Evolutionary conservation across 1,139 yeast genomes (phyloP), one percentile per base, ranked within the genome.

Genomic region (Kodamaea ohmeri): DNA sequence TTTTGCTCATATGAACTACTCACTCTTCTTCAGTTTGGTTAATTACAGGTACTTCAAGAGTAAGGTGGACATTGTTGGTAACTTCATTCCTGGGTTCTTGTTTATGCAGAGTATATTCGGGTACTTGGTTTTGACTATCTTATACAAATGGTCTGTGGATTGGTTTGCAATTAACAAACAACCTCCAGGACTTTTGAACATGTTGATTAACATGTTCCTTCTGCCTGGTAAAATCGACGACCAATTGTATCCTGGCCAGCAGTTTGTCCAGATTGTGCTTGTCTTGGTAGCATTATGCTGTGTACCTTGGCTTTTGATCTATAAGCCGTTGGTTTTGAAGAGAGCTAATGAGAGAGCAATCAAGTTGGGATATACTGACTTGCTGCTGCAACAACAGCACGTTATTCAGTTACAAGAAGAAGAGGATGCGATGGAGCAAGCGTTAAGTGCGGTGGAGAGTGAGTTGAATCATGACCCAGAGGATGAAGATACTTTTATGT

Each of bases 21-120:
- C 96, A 3, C 80, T 84, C 53, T 65, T 80, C 63, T 88, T 88
- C 60, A 87, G 97, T 37, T 69, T 87, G 49, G 95, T 85, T 33
- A 92, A 92, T 57, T 82, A 85, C 56, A 57, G 78, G 28, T 80
- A 73, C 58, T 88, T 86, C 73, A 67, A 78, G 35, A 83, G 94
- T 6, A 68, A 69, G 54, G 85, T 92, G 47, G 98, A 92, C 58
- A 82, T 92, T 32, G 69, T 87, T 50, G 97, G 97, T 43, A 92
- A 92, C 60, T 92, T 92, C 54, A 76, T 94, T 38, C 99, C 99
- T 1, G 96, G 97, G 19, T 67, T 92, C 48, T 63, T 92, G 39
- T 92, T 94, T 65, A 87, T 92, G 96, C 96, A 89, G 64, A 79
- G 95, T 53, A 90, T 92, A 32, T 92, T 92, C 60, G 99, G 98